phyloP scores from a whole-genome alignment of 2,329 filamentous ascomycete species.

The Talaromyces sp. region DNA sequence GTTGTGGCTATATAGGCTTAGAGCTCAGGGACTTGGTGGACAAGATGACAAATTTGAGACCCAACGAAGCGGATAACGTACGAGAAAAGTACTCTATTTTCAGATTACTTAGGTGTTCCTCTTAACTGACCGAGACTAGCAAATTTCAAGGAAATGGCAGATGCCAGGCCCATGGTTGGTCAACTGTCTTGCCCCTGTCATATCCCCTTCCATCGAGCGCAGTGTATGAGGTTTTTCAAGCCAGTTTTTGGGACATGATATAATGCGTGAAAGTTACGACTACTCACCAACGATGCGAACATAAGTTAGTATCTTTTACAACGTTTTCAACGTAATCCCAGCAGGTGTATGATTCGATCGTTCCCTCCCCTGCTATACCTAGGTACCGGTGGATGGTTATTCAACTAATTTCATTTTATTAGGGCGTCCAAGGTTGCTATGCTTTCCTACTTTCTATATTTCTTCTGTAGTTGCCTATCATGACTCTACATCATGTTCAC shows the following conservation, averaged over 20 bases:
- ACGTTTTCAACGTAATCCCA: conserved; percentile 29
- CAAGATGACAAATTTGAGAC: too few relatives aligned
- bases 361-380: conserved; percentile 24
- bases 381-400: conserved; percentile 29
- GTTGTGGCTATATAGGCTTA: conserved; percentile 37
- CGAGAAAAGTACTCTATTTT: too few relatives aligned
- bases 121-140: conserved; percentile 29
- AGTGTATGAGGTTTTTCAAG: conserved; percentile 25
- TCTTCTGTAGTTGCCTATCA: background rate
- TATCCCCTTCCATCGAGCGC: conserved; percentile 20
- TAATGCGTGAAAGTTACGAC: conserved; percentile 24
- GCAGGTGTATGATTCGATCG: conserved; percentile 35
- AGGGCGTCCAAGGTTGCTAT: background rate
- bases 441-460: background rate
- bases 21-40: conserved; percentile 23
- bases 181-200: conserved; percentile 26
- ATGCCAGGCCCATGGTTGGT: conserved; percentile 32
- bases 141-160: conserved; percentile 29
- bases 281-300: conserved; percentile 35
- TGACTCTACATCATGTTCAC: background rate
- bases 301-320: conserved; percentile 23
- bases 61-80: too few relatives aligned
- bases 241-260: conserved; percentile 29
- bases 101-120: too few relatives aligned
- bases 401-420: conserved; percentile 16